Evolutionary conservation across 768 basidiomycete species (phyloP), one percentile per base, ranked within the genome.

Genomic region (Boletus patriciae): DNA sequence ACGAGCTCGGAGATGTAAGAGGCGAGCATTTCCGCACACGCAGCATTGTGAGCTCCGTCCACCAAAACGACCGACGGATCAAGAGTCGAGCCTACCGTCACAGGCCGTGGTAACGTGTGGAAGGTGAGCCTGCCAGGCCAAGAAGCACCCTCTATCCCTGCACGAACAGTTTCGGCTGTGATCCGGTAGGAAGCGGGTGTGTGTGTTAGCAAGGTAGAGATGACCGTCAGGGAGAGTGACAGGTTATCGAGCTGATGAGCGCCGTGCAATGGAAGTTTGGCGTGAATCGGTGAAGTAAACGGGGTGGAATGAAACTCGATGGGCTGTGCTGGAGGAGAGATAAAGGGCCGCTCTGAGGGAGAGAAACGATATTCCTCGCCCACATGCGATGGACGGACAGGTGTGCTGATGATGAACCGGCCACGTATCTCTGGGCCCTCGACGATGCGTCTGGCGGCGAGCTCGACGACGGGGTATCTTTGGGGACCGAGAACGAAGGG

Each of bases 31-130:
- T 70, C 61, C 0, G 93, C 81, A 0, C 93, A 93, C 7, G 91
- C 86, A 8, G 85, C 74, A 68, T 98, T 99, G 70, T 98, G 97
- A 1, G 97, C 96, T 4, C 97, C 97, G 66, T 99, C 97, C 6
- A 87, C 88, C 12, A 98, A 80, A 13, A 95, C 62, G 21, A 70
- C 72, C 9, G 80, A 60, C 43, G 65, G 55, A 48, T 61, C 55
- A 42, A 40, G 23, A 38, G 52, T 48, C 42, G 50, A 64, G 10
- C 55, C 63, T 27, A 33, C 44, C 6, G 52, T 66, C 44, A 61
- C 52, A 40, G 63, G 36, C 71, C 57, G 55, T 62, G 66, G 58
- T 50, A 72, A 40, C 46, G 55, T 67, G 45, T 84, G 83, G 71
- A 87, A 97, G 1, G 88, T 88, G 13, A 98, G 80, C 51, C 96